phyloP scores from a whole-genome alignment of 2,329 filamentous ascomycete species.

The Aspergillus piperis region DNA sequence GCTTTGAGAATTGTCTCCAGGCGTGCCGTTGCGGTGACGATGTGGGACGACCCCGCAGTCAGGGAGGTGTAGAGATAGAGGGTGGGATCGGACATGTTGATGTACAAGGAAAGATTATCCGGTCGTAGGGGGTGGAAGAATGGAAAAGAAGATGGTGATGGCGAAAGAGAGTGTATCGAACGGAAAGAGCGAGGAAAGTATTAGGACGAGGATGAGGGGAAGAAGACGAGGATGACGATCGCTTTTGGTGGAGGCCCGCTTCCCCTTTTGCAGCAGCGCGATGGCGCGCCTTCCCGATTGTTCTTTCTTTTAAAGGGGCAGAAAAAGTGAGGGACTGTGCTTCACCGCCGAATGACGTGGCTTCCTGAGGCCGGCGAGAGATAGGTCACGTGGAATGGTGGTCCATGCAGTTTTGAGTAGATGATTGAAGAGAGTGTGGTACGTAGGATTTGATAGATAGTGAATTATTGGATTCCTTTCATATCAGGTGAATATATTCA shows the following conservation, averaged over 20 bases:
- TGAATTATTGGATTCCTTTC: background rate
- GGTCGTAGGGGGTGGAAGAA: too few relatives aligned
- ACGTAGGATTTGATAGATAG: background rate
- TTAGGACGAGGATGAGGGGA: background rate
- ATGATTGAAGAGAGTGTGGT: background rate
- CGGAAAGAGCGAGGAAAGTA: too few relatives aligned
- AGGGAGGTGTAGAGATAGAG: constrained; percentile 97
- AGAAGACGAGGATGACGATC: constrained; percentile 4
- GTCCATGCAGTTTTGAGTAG: background rate
- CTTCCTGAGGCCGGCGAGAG: background rate
- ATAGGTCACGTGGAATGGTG: background rate
- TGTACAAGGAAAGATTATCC: too few relatives aligned
- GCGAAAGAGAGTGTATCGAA: background rate
- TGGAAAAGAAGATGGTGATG: background rate
- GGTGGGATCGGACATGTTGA: constrained; percentile 52
- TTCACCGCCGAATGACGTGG: constrained; percentile 3
- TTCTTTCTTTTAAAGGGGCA: background rate
- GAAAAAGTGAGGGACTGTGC: background rate
- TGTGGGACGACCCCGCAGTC: constrained; percentile 92
- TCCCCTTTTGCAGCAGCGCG: background rate
- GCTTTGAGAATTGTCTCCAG: constrained; percentile 95
- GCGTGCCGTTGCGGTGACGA: constrained; percentile 91
- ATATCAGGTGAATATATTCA: too few relatives aligned
- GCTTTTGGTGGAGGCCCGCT: background rate
- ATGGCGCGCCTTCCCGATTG: background rate